Percentiles rank a stretch among this genome's conserved stretches.
Evolutionary conservation across 225 moss, liverwort and hornwort genomes (phyloP).

Genomic region (Takakia lepidozioides): DNA sequence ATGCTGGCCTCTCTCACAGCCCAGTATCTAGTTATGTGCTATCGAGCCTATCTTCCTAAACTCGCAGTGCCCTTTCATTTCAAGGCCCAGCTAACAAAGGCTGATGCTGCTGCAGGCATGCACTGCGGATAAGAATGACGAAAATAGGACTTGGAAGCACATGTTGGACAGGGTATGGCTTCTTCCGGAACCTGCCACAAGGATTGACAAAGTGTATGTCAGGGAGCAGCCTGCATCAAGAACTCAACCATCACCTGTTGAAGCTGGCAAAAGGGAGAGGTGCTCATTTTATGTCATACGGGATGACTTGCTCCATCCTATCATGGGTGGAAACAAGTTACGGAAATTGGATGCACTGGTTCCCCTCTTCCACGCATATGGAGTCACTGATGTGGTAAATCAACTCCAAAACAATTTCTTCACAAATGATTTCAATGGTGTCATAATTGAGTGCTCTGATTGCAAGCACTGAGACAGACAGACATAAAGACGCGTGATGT

Average conservation of each 20-base stretch:
- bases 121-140: slow-evolving; percentile 3
- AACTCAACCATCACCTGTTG: not conserved
- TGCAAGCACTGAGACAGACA: too few relatives aligned
- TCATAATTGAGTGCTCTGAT: too few relatives aligned
- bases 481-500: too few relatives aligned
- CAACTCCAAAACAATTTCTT: not conserved
- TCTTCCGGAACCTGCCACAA: slow-evolving; percentile 15
- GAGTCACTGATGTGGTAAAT: slow-evolving; percentile 71
- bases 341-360: slow-evolving; percentile 80
- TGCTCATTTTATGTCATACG: slow-evolving; percentile 52
- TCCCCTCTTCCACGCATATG: slow-evolving; percentile 39
- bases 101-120: slow-evolving; percentile 17
- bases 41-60: too few relatives aligned
- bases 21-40: too few relatives aligned
- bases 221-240: not conserved
- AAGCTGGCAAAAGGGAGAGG: slow-evolving; percentile 1
- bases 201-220: slow-evolving; percentile 9
- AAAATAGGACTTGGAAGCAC: slow-evolving; percentile 13
- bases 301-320: slow-evolving; percentile 76
- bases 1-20: too few relatives aligned
- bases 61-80: too few relatives aligned
- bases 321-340: slow-evolving; percentile 87
- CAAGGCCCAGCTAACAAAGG: too few relatives aligned
- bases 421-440: not conserved
- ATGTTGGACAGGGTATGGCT: slow-evolving; percentile 38